Evolutionary conservation across 2,329 filamentous ascomycete genomes (phyloP), one percentile per base, ranked within the genome.

Genomic region (Epichloe festucae): DNA sequence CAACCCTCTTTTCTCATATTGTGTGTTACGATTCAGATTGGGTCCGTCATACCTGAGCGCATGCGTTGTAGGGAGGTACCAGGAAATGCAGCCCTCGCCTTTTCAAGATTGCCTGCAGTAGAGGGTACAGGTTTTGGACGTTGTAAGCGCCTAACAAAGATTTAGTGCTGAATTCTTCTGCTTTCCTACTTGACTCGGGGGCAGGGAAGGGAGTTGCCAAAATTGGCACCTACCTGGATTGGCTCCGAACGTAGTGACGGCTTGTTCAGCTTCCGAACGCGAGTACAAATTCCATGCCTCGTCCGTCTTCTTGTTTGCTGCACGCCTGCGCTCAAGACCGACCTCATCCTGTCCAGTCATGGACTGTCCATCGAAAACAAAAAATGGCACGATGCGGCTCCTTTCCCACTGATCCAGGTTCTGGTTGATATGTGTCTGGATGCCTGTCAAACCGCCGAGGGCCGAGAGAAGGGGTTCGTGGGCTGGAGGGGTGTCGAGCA

Each of bases 401-500:
- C 77, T 76, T 54, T 81, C 79, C 75, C 93, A 88, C 53, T 74
- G 73, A 54, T 85, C 77, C 34, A 98, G 73, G 59, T 95, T 87
- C 48, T 78, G 76, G 63, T 87, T 81, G 56, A 98, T 84, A 61
- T 85, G 84, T 57, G 73, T 74, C 67, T 80, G 80, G 63, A 97
- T 77, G 50, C 86, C 86, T 54, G 91, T 93, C 55, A 91, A 78
- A 53, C 93, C 93, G 48, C 91, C 93, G 46, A 97, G 79, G 21
- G 93, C 93, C 51, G 89, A 82, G 36, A 97, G 78, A 36, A 98
- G 82, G 42, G 91, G 90, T 67, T 98, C 93, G 63, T 87, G 85
- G 45, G 80, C 83, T 31, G 81, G 78, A 43, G 77, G 52, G 52
- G 77, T 79, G 63, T 85, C 81, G 61, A 95, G 81, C 58, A 95